phyloP scores from a whole-genome alignment of 129 eudicot species.

The Centaurea solstitialis region DNA sequence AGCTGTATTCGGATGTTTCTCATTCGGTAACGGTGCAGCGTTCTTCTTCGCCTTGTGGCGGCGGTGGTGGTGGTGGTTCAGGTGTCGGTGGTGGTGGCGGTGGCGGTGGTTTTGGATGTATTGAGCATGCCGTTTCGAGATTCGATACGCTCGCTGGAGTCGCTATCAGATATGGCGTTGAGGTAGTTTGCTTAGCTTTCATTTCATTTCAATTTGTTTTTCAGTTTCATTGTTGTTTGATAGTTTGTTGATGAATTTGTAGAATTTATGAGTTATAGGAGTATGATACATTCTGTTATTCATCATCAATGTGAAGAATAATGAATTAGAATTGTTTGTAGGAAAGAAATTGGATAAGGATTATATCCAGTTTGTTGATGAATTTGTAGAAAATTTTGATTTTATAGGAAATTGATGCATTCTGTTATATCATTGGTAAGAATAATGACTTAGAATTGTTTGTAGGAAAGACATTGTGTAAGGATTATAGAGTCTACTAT shows the following conservation, averaged over 20 bases:
- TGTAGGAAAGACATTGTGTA: background rate
- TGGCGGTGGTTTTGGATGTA: constrained; percentile 34
- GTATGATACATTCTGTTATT: background rate
- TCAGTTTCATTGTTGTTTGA: background rate
- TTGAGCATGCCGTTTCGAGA: constrained; percentile 67
- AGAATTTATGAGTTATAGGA: background rate
- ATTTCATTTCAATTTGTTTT: background rate
- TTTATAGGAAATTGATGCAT: background rate
- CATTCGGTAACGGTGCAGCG: constrained; percentile 20
- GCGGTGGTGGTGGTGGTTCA: constrained; percentile 10
- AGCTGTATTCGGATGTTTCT: constrained; percentile 26
- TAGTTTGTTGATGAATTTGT: constrained; percentile 1
- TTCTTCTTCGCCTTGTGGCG: constrained; percentile 17
- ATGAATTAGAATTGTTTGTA: background rate
- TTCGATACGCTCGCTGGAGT: constrained; percentile 94
- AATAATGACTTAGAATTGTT: background rate
- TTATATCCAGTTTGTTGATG: background rate
- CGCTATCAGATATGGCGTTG: constrained; percentile 93
- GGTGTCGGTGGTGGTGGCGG: constrained; percentile 15
- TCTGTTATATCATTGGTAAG: background rate
- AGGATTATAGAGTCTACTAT: background rate
- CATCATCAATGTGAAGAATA: background rate
- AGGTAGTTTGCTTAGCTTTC: constrained; percentile 53
- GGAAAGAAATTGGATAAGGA: background rate
- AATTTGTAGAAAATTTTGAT: constrained; percentile 4